Evolutionary conservation across 257 asterid genomes (phyloP).

Genomic region (Nicotiana tabacum): DNA sequence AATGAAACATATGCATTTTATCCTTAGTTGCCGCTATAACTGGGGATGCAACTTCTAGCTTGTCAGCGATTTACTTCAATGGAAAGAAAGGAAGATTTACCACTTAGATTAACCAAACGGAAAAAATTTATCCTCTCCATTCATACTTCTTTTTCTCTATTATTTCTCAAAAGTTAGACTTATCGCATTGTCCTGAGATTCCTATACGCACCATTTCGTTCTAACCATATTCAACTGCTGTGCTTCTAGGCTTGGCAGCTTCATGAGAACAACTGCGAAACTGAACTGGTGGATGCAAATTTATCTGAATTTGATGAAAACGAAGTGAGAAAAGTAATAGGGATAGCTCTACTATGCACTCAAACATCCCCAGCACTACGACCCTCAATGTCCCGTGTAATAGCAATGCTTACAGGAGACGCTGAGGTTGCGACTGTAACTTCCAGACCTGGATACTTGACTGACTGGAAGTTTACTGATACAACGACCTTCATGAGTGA

Average conservation of each 20-base stretch:
- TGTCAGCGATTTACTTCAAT: neutral
- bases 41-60: neutral
- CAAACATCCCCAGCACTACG: constrained; percentile 50
- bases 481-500: constrained; percentile 25
- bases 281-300: constrained; percentile 42
- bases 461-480: constrained; percentile 52
- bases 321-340: constrained; percentile 44
- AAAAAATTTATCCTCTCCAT: neutral
- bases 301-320: constrained; percentile 27
- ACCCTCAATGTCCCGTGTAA: constrained; percentile 63
- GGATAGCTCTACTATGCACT: constrained; percentile 59
- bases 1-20: neutral
- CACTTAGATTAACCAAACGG: neutral
- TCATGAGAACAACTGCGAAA: constrained; percentile 32
- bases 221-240: neutral
- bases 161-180: neutral
- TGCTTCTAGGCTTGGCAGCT: constrained; percentile 29
- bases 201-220: neutral
- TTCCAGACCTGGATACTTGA: constrained; percentile 51
- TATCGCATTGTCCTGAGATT: neutral
- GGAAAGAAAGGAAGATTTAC: neutral
- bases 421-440: constrained; percentile 41
- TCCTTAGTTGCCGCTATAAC: neutral
- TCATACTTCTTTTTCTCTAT: neutral
- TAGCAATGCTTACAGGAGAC: constrained; percentile 69